Evolutionary conservation across 805 yeast species (phyloP).

Genomic region (Saturnispora quitensis): DNA sequence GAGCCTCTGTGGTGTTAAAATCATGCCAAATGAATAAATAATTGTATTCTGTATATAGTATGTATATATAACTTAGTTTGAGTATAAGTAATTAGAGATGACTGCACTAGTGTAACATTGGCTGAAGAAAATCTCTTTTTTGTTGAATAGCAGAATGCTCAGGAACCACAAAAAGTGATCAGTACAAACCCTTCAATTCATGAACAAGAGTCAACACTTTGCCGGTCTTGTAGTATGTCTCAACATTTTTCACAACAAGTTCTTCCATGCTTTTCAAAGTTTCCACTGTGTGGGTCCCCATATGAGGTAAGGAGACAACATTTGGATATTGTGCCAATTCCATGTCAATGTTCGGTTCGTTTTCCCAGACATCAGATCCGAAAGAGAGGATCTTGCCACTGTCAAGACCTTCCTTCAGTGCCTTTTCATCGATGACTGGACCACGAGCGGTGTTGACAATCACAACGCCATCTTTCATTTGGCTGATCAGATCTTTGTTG

Average conservation of each 20-base stretch:
- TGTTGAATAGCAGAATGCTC: neutral
- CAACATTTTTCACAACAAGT: constrained; percentile 61
- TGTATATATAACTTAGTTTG: neutral
- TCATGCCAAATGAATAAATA: constrained; percentile 8
- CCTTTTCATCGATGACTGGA: constrained; percentile 62
- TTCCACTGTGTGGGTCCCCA: constrained; percentile 75
- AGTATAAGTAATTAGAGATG: neutral
- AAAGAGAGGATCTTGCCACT: constrained; percentile 59
- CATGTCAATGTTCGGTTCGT: constrained; percentile 58
- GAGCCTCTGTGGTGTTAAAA: constrained; percentile 49
- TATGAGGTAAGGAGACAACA: constrained; percentile 78
- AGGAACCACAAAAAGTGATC: neutral
- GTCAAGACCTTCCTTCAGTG: constrained; percentile 46
- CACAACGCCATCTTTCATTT: constrained; percentile 74
- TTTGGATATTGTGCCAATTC: constrained; percentile 56
- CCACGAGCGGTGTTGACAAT: constrained; percentile 89
- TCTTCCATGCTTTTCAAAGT: constrained; percentile 76
- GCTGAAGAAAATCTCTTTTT: neutral
- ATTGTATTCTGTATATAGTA: too few relatives aligned
- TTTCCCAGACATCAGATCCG: constrained; percentile 70
- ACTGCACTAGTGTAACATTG: neutral
- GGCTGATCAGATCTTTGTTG: constrained; percentile 47
- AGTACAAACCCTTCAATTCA: constrained; percentile 39
- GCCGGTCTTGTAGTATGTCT: constrained; percentile 49
- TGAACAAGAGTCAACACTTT: constrained; percentile 70